These are phyloP conservation scores for Westerdykella ornata DNA, from an alignment of 2,329 filamentous ascomycete species.

Conservation along the genomic window DNA sequence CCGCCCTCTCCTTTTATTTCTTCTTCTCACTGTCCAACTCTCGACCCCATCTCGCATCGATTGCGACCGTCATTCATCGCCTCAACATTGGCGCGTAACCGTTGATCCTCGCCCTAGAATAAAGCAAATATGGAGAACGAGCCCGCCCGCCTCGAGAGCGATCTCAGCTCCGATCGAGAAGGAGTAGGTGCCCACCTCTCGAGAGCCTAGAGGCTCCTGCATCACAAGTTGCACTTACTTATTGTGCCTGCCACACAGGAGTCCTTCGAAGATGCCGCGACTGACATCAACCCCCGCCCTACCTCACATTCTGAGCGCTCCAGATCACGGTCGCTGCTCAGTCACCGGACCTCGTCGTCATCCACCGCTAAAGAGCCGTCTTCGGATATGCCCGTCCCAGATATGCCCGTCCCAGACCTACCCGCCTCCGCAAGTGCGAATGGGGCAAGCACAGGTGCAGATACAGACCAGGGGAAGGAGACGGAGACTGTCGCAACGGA, in stretches of 20 bases:
- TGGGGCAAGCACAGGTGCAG: conserved; percentile 3
- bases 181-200: conserved; percentile 15
- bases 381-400: conserved; percentile 18
- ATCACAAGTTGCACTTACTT: conserved; percentile 2
- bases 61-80: conserved; percentile 12
- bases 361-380: conserved; percentile 23
- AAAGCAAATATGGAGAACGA: conserved; percentile 16
- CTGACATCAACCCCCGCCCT: conserved; percentile 48
- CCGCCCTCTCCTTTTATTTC: background rate
- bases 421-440: conserved; percentile 7
- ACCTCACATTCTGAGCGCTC: conserved; percentile 37
- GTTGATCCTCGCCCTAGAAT: conserved; percentile 1
- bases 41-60: conserved; percentile 6
- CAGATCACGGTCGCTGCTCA: conserved; percentile 50
- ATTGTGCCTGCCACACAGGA: conserved; percentile 47
- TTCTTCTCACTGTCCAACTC: background rate
- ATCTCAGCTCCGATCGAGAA: conserved; percentile 28
- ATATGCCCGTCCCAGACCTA: conserved; percentile 18
- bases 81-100: conserved; percentile 8
- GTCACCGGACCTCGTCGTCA: conserved; percentile 28
- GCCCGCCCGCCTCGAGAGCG: conserved; percentile 23
- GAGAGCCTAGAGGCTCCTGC: background rate
- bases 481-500: conserved; percentile 9
- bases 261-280: conserved; percentile 73
- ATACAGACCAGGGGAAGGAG: conserved; percentile 12